Percentiles rank a stretch among this genome's conserved stretches.
Evolutionary conservation across 2,329 filamentous ascomycete genomes (phyloP).

Genomic region (Thielaviopsis ethacetica): DNA sequence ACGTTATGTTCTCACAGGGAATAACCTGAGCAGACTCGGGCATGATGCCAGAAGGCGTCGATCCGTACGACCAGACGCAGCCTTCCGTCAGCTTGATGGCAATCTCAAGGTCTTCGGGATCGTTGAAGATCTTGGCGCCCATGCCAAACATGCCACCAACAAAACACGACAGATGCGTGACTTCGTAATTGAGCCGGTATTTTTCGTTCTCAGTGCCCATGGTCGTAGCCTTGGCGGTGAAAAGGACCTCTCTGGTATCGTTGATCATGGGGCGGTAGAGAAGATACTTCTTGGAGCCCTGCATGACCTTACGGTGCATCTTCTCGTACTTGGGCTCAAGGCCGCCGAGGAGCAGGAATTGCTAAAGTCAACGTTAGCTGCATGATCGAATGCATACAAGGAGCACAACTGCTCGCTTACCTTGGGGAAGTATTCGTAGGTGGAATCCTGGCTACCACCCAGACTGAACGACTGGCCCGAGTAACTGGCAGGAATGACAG

Average conservation of each 20-base stretch:
- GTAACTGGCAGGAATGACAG: slow-evolving; percentile 32
- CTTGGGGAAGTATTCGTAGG: slow-evolving; percentile 56
- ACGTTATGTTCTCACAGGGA: slow-evolving; percentile 30
- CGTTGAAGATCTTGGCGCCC: slow-evolving; percentile 44
- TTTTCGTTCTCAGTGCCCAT: slow-evolving; percentile 25
- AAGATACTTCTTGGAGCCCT: slow-evolving; percentile 54
- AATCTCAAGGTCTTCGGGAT: slow-evolving; percentile 43
- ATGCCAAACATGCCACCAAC: slow-evolving; percentile 55
- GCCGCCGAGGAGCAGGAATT: slow-evolving; percentile 60
- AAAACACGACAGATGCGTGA: slow-evolving; percentile 50
- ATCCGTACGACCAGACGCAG: slow-evolving; percentile 53
- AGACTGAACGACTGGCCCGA: slow-evolving; percentile 37
- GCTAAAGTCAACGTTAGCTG: slow-evolving; percentile 31
- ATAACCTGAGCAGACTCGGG: slow-evolving; percentile 32
- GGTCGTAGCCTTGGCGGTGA: slow-evolving; percentile 47
- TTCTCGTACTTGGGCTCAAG: slow-evolving; percentile 53
- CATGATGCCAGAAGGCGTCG: slow-evolving; percentile 46
- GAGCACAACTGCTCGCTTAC: slow-evolving; percentile 16
- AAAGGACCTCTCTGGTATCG: slow-evolving; percentile 47
- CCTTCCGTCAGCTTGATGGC: slow-evolving; percentile 49
- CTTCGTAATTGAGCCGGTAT: slow-evolving; percentile 37
- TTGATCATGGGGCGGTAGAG: slow-evolving; percentile 64
- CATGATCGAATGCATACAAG: background rate
- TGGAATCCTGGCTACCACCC: slow-evolving; percentile 52
- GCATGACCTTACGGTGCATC: slow-evolving; percentile 53